phyloP scores from a whole-genome alignment of 2,329 filamentous ascomycete species.

The Zasmidium citrigriseum region DNA sequence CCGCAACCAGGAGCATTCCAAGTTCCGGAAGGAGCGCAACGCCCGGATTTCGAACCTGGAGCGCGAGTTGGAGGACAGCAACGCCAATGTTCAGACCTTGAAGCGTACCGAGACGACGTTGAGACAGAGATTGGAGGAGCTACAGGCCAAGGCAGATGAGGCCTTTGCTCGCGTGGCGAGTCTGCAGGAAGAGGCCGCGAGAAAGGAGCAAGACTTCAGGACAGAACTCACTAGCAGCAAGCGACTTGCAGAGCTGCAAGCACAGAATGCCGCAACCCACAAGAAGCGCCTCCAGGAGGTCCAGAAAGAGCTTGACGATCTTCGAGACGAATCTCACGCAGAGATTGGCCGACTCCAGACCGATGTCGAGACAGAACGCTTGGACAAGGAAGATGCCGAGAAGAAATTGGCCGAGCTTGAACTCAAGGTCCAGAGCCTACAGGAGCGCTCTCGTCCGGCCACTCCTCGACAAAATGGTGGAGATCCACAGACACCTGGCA shows the following conservation, averaged over 20 bases:
- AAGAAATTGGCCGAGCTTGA: slow-evolving; percentile 66
- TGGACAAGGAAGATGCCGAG: slow-evolving; percentile 64
- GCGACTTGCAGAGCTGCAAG: slow-evolving; percentile 78
- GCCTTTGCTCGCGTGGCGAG: slow-evolving; percentile 79
- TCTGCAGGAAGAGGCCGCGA: slow-evolving; percentile 77
- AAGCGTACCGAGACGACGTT: slow-evolving; percentile 79
- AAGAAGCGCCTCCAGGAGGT: slow-evolving; percentile 70
- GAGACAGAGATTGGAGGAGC: slow-evolving; percentile 76
- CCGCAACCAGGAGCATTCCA: slow-evolving; percentile 81
- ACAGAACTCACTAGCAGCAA: slow-evolving; percentile 81
- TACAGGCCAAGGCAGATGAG: slow-evolving; percentile 85
- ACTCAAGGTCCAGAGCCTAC: slow-evolving; percentile 59
- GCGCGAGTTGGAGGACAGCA: slow-evolving; percentile 82
- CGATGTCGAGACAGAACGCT: slow-evolving; percentile 54
- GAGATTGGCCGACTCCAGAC: slow-evolving; percentile 52
- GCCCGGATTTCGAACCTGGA: slow-evolving; percentile 85
- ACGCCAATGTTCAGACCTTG: slow-evolving; percentile 72
- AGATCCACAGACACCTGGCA: slow-evolving; percentile 28
- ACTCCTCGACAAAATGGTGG: slow-evolving; percentile 53
- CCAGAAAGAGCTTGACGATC: slow-evolving; percentile 62
- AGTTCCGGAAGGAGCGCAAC: slow-evolving; percentile 92
- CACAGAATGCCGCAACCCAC: slow-evolving; percentile 72
- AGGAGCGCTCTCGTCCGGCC: slow-evolving; percentile 42
- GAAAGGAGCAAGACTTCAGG: slow-evolving; percentile 82
- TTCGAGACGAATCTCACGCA: slow-evolving; percentile 67